These are phyloP conservation scores for Auriscalpium microsporum DNA, from an alignment of 768 basidiomycete species.

Conservation along the genomic window DNA sequence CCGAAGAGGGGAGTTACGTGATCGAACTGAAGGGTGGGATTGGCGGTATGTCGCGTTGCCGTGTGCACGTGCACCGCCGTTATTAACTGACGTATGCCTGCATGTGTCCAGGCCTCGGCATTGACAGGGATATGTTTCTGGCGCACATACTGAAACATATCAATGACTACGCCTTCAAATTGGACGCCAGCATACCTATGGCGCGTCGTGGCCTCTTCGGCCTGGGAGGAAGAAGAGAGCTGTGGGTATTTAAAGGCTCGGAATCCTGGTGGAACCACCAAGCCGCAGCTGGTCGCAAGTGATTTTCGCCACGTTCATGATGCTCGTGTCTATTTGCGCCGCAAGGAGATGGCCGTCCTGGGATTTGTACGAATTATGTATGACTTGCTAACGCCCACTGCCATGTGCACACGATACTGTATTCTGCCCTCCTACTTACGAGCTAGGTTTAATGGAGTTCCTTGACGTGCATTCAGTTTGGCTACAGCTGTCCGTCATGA, in stretches of 20 bases:
- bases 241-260: conserved; percentile 55
- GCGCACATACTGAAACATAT: conserved; percentile 58
- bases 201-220: conserved; percentile 31
- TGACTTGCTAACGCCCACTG: not conserved
- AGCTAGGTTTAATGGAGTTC: no score
- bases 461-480: no score
- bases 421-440: not conserved
- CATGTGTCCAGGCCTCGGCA: conserved; percentile 11
- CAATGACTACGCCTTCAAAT: conserved; percentile 44
- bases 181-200: conserved; percentile 62
- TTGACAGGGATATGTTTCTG: conserved; percentile 47
- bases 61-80: not conserved
- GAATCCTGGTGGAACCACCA: conserved; percentile 13
- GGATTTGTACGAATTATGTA: not conserved
- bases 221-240: conserved; percentile 40
- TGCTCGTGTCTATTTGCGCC: no score
- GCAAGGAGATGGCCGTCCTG: no score
- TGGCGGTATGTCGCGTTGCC: conserved; percentile 1
- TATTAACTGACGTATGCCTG: not conserved
- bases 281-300: not conserved
- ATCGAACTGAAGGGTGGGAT: conserved; percentile 41
- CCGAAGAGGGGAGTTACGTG: conserved; percentile 43
- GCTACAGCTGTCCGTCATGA: no score
- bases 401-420: not conserved
- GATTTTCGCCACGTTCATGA: not conserved